Conservation (phyloP, 495 filamentous ascomycete genomes). For the Emericellopsis terricola region DNA sequence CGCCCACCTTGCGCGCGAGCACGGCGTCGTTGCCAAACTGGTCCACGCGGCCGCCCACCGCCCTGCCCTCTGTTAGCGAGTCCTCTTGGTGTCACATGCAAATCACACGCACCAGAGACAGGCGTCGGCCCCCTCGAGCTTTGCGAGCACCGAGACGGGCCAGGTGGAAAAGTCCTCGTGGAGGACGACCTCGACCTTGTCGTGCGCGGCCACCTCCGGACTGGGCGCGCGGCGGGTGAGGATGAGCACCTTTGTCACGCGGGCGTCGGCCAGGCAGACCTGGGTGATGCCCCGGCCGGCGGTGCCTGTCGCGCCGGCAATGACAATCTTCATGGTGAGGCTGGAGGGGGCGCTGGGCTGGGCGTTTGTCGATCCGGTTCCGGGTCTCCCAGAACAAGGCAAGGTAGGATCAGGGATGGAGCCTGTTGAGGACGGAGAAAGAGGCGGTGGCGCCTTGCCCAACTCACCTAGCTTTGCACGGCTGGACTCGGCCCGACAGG, state of each 20-base stretch:
- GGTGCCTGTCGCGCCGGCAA: constrained; percentile 34
- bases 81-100: constrained; percentile 2
- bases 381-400: not conserved
- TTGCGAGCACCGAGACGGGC: constrained; percentile 14
- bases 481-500: not conserved
- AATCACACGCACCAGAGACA: constrained; percentile 28
- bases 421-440: not conserved
- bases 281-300: constrained; percentile 28
- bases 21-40: constrained; percentile 12
- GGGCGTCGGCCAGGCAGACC: constrained; percentile 22
- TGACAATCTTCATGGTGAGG: constrained; percentile 29
- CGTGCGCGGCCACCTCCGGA: constrained; percentile 8
- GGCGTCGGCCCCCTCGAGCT: constrained; percentile 28
- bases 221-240: constrained; percentile 24
- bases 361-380: not conserved
- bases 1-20: constrained; percentile 14
- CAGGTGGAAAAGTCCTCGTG: constrained; percentile 29
- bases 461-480: too few species aligned
- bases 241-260: constrained; percentile 29
- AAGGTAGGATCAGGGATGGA: not conserved
- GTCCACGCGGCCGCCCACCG: constrained; percentile 11
- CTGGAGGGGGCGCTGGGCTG: not conserved
- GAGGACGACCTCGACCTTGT: constrained; percentile 24
- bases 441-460: too few species aligned
- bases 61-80: constrained; percentile 7